These are phyloP conservation scores for Kickxella alabastrina DNA, from an alignment of 192 early-diverging fungal genomes.

Conservation along the genomic window DNA sequence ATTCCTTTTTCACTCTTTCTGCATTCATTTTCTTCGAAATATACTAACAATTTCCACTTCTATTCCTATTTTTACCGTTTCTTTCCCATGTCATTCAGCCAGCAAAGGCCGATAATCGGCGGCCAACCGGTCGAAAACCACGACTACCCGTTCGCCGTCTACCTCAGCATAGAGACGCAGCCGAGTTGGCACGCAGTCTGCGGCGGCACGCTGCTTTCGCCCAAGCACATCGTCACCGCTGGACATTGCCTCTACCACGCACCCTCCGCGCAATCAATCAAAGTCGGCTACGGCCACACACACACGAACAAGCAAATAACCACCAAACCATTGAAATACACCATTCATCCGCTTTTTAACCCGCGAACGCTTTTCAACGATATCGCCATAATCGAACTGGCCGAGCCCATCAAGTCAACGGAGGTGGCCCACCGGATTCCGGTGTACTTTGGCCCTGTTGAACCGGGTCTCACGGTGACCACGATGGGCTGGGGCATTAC, in stretches of 20 bases:
- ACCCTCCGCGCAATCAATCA: slow-evolving; percentile 5
- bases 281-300: slow-evolving; percentile 26
- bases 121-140: slow-evolving; percentile 17
- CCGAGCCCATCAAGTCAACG: slow-evolving; percentile 2
- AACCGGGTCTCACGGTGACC: slow-evolving; percentile 9
- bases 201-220: slow-evolving; percentile 41
- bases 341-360: slow-evolving; percentile 21
- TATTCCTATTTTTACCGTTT: neutral
- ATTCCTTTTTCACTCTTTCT: too few species aligned
- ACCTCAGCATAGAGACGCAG: slow-evolving; percentile 37
- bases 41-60: too few species aligned
- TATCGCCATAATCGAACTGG: slow-evolving; percentile 43
- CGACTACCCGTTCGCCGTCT: slow-evolving; percentile 45
- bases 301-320: slow-evolving; percentile 9
- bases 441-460: slow-evolving; percentile 26
- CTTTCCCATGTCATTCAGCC: slow-evolving; percentile 29
- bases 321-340: neutral
- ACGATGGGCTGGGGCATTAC: slow-evolving; percentile 53
- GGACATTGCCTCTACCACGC: slow-evolving; percentile 45
- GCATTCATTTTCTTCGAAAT: too few species aligned
- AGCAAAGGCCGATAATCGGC: slow-evolving; percentile 39
- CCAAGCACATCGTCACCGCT: slow-evolving; percentile 40
- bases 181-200: slow-evolving; percentile 44
- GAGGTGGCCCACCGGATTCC: slow-evolving; percentile 20
- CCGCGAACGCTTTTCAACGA: slow-evolving; percentile 40